Evolutionary conservation across 1,284 basidiomycete species (phyloP).

Genomic region (Austropuccinia psidii): DNA sequence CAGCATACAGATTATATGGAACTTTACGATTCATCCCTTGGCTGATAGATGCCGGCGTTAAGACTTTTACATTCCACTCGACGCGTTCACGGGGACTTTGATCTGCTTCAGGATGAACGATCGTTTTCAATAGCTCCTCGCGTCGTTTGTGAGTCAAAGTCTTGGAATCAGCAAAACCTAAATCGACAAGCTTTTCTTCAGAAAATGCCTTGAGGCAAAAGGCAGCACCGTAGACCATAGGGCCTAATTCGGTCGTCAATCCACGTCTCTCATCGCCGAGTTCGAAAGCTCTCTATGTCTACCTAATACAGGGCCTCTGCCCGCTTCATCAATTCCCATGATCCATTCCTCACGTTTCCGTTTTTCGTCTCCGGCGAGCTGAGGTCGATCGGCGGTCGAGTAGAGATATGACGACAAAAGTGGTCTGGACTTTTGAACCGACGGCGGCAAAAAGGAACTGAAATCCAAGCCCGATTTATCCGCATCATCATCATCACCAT

Average conservation of each 20-base stretch:
- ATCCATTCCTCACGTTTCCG: constrained; percentile 51
- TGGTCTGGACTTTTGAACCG: constrained; percentile 1
- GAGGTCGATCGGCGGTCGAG: background rate
- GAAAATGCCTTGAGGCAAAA: constrained; percentile 78
- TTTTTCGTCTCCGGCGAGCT: background rate
- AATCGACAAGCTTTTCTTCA: constrained; percentile 58
- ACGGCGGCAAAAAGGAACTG: too few relatives aligned
- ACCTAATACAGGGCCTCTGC: constrained; percentile 84
- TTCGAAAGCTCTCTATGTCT: constrained; percentile 25
- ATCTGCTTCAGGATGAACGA: constrained; percentile 32
- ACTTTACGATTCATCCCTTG: constrained; percentile 77
- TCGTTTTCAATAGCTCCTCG: constrained; percentile 45
- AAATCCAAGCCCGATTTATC: too few relatives aligned
- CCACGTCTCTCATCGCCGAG: background rate
- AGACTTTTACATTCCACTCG: constrained; percentile 73
- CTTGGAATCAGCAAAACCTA: constrained; percentile 98
- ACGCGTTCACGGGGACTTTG: constrained; percentile 47
- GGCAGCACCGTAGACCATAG: constrained; percentile 89
- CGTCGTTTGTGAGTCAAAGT: constrained; percentile 60
- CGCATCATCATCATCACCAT: too few relatives aligned
- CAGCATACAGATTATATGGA: constrained; percentile 63
- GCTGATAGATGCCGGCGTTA: constrained; percentile 86
- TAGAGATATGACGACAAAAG: constrained; percentile 8
- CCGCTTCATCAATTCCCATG: constrained; percentile 94
- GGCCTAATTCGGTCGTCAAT: constrained; percentile 50